Evolutionary conservation across 2,329 filamentous ascomycete genomes (phyloP).

Genomic region (Aspergillus candidus): DNA sequence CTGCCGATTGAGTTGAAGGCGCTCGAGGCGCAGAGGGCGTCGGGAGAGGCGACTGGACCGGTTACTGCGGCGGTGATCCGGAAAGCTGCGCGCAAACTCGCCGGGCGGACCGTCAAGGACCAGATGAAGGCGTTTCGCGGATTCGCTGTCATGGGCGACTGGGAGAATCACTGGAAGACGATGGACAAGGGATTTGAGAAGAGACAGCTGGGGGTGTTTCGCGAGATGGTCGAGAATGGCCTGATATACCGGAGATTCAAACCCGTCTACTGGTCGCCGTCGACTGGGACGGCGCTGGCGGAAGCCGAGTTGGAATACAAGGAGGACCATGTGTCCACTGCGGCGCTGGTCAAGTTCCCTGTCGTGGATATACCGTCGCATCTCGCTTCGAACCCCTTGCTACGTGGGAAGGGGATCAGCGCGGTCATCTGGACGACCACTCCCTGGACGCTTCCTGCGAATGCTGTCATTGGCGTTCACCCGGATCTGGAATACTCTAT

Average conservation of each 20-base stretch:
- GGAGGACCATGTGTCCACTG: slow-evolving; percentile 54
- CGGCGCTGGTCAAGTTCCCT: slow-evolving; percentile 68
- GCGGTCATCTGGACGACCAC: slow-evolving; percentile 99
- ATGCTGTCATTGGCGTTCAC: slow-evolving; percentile 79
- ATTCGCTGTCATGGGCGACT: slow-evolving; percentile 61
- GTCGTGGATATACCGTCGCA: slow-evolving; percentile 47
- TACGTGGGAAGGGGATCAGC: slow-evolving; percentile 52
- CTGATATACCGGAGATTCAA: slow-evolving; percentile 58
- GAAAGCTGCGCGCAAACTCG: slow-evolving; percentile 50
- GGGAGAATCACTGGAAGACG: slow-evolving; percentile 57
- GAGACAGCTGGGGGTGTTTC: slow-evolving; percentile 54
- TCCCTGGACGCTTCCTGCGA: slow-evolving; percentile 93
- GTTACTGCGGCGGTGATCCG: slow-evolving; percentile 46
- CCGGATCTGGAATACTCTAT: slow-evolving; percentile 67
- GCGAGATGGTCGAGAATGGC: slow-evolving; percentile 55
- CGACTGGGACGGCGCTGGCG: slow-evolving; percentile 57
- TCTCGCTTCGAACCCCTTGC: slow-evolving; percentile 35
- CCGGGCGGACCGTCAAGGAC: slow-evolving; percentile 49
- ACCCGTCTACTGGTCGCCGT: slow-evolving; percentile 62
- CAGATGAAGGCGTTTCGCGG: slow-evolving; percentile 55
- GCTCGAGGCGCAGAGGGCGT: slow-evolving; percentile 53
- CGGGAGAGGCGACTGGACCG: slow-evolving; percentile 18
- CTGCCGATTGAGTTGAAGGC: slow-evolving; percentile 96
- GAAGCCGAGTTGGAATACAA: slow-evolving; percentile 62
- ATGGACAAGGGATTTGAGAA: slow-evolving; percentile 59